These are phyloP conservation scores for Naumovozyma baii DNA, from an alignment of 805 yeast genomes.

Conservation along the genomic window DNA sequence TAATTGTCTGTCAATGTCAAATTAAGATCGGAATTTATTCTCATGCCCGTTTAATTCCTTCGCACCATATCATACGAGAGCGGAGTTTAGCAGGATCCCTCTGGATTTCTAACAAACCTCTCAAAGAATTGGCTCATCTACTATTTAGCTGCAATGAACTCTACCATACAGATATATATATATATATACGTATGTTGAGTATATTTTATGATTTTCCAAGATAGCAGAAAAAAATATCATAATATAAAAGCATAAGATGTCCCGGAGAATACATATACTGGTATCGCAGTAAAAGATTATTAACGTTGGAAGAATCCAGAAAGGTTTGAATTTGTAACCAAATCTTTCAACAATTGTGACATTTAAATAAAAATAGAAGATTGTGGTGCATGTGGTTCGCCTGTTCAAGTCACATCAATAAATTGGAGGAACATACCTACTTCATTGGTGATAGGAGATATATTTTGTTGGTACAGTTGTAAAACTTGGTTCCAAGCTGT, in stretches of 20 bases:
- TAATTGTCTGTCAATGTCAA: no score
- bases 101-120: no score
- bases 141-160: no score
- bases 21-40: no score
- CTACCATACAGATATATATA: no score
- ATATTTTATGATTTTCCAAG: no score
- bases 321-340: constrained; percentile 41
- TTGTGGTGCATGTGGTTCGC: constrained; percentile 64
- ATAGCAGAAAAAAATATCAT: no score
- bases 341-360: constrained; percentile 36
- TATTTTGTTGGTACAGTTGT: constrained; percentile 52
- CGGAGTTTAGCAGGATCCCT: no score
- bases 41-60: no score
- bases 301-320: constrained; percentile 49
- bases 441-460: constrained; percentile 53
- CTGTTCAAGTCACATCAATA: constrained; percentile 25
- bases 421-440: constrained; percentile 15
- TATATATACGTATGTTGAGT: no score
- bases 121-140: no score
- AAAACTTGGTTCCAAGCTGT: constrained; percentile 48
- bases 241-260: not conserved
- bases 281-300: constrained; percentile 44
- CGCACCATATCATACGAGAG: no score
- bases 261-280: constrained; percentile 38
- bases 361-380: constrained; percentile 49